Percentiles rank a stretch among this genome's conserved stretches.
Evolutionary conservation across 306 rosid genomes (phyloP).

Genomic region (Trifolium dubium): DNA sequence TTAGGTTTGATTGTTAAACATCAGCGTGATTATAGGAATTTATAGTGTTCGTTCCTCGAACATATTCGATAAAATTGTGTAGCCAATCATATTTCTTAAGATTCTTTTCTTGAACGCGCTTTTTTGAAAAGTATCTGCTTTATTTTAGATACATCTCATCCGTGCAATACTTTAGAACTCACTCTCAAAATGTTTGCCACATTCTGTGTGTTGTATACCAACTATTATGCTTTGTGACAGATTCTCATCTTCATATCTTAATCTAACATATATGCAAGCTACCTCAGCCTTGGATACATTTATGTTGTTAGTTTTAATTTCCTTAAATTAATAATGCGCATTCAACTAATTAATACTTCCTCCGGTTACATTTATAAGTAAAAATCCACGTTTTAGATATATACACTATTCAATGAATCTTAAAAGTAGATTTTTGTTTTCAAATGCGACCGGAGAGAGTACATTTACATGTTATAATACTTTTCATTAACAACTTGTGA

Average conservation of each 20-base stretch:
- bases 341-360: not conserved
- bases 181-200: not conserved
- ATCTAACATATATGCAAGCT: not conserved
- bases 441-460: no score
- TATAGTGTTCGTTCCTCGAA: not conserved
- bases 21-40: not conserved
- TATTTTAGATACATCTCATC: not conserved
- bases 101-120: not conserved
- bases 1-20: not conserved
- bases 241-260: not conserved
- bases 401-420: no score
- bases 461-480: no score
- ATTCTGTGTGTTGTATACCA: not conserved
- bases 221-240: not conserved
- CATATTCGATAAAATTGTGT: not conserved
- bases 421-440: no score
- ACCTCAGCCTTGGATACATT: no score
- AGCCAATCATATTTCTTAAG: not conserved
- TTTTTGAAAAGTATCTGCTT: not conserved
- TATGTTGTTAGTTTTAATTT: not conserved
- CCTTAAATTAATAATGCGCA: not conserved
- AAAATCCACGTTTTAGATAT: no score
- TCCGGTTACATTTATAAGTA: no score
- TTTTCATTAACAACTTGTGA: no score
- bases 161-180: not conserved